These are phyloP conservation scores for Solanum ossicruentum DNA, from an alignment of 257 asterid genomes.

Conservation along the genomic window DNA sequence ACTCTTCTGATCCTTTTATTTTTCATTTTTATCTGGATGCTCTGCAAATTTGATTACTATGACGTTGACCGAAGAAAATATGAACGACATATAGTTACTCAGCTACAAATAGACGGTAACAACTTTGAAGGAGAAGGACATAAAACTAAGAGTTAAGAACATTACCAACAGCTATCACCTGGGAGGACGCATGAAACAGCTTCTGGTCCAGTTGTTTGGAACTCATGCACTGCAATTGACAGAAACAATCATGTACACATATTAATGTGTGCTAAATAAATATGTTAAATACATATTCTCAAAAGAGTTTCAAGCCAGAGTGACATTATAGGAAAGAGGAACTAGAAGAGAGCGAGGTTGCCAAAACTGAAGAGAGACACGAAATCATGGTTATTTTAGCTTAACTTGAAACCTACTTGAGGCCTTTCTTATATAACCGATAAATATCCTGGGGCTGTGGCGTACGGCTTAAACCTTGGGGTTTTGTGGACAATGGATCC, in stretches of 20 bases:
- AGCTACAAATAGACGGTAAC: neutral
- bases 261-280: neutral
- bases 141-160: neutral
- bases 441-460: neutral
- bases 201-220: constrained; percentile 90
- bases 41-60: constrained; percentile 89
- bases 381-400: neutral
- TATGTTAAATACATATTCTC: neutral
- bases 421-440: neutral
- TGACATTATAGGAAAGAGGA: neutral
- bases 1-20: constrained; percentile 73
- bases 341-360: neutral
- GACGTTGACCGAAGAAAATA: constrained; percentile 5
- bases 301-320: neutral
- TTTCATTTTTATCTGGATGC: constrained; percentile 76
- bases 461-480: neutral
- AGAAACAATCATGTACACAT: constrained; percentile 4
- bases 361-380: neutral
- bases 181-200: constrained; percentile 97
- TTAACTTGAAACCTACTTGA: constrained; percentile 39
- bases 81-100: neutral
- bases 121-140: neutral
- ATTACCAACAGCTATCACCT: constrained; percentile 85
- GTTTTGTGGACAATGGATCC: neutral
- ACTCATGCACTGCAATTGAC: constrained; percentile 26